Conservation (phyloP, 176 grass and related monocot species). For the Raddia guianensis region DNA sequence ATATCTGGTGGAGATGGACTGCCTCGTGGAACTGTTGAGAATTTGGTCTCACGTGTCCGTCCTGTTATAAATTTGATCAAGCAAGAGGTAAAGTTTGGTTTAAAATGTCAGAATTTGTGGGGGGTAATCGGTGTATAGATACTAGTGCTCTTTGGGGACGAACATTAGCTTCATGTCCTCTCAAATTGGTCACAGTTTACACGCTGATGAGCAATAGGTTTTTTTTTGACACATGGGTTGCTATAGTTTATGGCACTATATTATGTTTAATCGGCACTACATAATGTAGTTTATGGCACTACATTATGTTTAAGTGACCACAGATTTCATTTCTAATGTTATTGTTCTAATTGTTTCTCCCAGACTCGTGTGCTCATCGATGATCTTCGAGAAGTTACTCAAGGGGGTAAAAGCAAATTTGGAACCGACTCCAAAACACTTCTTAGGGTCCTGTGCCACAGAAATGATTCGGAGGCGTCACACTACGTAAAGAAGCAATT, state of each 20-base stretch:
- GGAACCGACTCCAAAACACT: slow-evolving; percentile 77
- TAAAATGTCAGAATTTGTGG: slow-evolving; percentile 19
- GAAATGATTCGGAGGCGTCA: slow-evolving; percentile 95
- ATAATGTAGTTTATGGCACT: background rate
- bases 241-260: background rate
- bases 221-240: background rate
- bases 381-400: slow-evolving; percentile 78
- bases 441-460: slow-evolving; percentile 88
- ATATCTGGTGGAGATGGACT: slow-evolving; percentile 99
- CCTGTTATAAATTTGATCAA: slow-evolving; percentile 84
- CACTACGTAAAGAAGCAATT: slow-evolving; percentile 99
- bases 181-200: background rate
- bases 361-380: slow-evolving; percentile 92
- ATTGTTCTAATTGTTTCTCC: slow-evolving; percentile 21
- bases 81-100: slow-evolving; percentile 70
- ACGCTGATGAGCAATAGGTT: background rate
- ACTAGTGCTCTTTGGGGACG: background rate
- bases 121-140: background rate
- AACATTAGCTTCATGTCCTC: background rate
- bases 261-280: background rate
- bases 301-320: background rate
- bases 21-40: slow-evolving; percentile 98
- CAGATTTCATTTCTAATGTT: slow-evolving; percentile 20
- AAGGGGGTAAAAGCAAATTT: slow-evolving; percentile 89
- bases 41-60: slow-evolving; percentile 75